These are phyloP conservation scores for Lipomyces lipofer DNA, from an alignment of 805 yeast genomes.

Conservation along the genomic window DNA sequence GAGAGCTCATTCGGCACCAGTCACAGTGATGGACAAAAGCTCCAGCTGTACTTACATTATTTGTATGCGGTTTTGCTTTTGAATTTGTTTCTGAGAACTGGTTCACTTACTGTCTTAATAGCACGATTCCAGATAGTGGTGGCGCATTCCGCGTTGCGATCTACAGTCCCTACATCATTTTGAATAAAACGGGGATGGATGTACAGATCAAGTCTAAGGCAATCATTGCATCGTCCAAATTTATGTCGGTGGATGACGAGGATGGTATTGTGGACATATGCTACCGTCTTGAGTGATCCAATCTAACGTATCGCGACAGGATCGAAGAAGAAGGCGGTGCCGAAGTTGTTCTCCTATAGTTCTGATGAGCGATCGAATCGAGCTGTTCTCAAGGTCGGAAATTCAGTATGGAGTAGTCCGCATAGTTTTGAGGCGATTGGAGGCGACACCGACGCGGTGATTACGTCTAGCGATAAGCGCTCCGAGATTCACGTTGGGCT, in stretches of 20 bases:
- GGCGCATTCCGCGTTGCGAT: slow-evolving; percentile 66
- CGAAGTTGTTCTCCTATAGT: slow-evolving; percentile 85
- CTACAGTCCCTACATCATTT: slow-evolving; percentile 80
- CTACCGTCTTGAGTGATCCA: neutral
- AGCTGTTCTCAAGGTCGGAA: slow-evolving; percentile 64
- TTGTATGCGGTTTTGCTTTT: slow-evolving; percentile 42
- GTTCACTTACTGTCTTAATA: too few relatives aligned
- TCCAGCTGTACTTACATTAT: slow-evolving; percentile 67
- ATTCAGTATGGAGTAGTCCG: slow-evolving; percentile 70
- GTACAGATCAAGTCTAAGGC: slow-evolving; percentile 56
- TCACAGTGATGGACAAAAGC: slow-evolving; percentile 63
- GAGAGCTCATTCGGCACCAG: slow-evolving; percentile 57
- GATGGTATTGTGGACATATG: slow-evolving; percentile 8
- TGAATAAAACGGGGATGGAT: slow-evolving; percentile 76
- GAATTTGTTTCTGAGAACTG: too few relatives aligned
- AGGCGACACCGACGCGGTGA: slow-evolving; percentile 59
- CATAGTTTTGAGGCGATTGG: slow-evolving; percentile 90
- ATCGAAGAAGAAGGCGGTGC: slow-evolving; percentile 44
- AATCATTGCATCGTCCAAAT: slow-evolving; percentile 52
- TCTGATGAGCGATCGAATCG: slow-evolving; percentile 61
- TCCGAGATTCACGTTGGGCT: slow-evolving; percentile 75
- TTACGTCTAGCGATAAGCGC: slow-evolving; percentile 40
- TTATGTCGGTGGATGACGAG: slow-evolving; percentile 11
- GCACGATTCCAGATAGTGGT: slow-evolving; percentile 46
- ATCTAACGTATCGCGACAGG: slow-evolving; percentile 22